Base-by-base conservation (phyloP, 345 rosid genomes). In the Mallotus nudiflorus region DNA sequence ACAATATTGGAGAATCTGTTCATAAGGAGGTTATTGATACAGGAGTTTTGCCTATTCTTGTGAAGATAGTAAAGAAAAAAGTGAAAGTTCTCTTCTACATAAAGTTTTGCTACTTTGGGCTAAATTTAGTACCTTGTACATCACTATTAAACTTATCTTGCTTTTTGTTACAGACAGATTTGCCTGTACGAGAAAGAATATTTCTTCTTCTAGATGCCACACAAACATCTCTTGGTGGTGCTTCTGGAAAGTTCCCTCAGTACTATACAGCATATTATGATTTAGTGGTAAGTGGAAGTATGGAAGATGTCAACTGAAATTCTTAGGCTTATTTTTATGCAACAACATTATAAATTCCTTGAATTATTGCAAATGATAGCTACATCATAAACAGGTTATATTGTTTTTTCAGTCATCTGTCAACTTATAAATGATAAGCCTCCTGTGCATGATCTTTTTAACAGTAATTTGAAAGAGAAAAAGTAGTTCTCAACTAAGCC, bases 121-220 rank as follows among this genome's bases (percentile, higher is more conserved):
- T n/a, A n/a, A 62, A 46, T 44, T 19, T 42, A 8, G 59, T 78
- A 20, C 53, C 60, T 61, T 14, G 11, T 13, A 40, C 22, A 42
- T 68, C 49, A 60, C 60, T 58, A 55, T 60, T 54, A 63, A 45
- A 40, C 8, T 62, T 66, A 1, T 51, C 55, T 71, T 49, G 64
- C 44, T 53, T 52, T 33, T 69, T 53, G 24, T 66, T 65, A 65
- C 88, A 94, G 98, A 79, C 92, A 59, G 97, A 91, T 37, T 77
- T 87, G 73, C 93, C 96, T 55, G 89, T 90, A 42, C 83, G 96
- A 68, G 98, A 87, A 81, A 91, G 86, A 86, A 84, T 90, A 75
- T 94, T 94, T 82, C 90, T 91, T 60, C 98, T 94, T 81, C 86
- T 94, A 57, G 97, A 94, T 84, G 98, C 98, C 50, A 91, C 96